phyloP scores from a whole-genome alignment of 2,329 filamentous ascomycete genomes.

The Diaporthe citriasiana region DNA sequence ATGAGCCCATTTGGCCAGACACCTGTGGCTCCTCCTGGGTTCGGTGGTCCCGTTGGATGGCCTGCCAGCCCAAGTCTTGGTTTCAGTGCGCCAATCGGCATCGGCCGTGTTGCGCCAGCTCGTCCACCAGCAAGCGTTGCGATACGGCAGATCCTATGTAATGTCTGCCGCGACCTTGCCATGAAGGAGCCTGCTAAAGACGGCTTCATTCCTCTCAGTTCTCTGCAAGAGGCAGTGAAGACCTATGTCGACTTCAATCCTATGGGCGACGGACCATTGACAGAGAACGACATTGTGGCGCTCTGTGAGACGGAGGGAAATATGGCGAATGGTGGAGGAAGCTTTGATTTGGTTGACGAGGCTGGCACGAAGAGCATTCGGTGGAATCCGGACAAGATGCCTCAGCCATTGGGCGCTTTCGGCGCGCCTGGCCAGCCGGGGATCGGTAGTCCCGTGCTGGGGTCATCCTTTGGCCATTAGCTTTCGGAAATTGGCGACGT shows the following conservation, averaged over 20 bases:
- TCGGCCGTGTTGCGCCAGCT: conserved; percentile 55
- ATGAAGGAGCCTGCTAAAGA: conserved; percentile 59
- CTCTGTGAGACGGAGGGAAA: conserved; percentile 95
- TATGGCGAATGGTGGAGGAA: conserved; percentile 88
- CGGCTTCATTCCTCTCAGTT: conserved; percentile 76
- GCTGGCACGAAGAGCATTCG: conserved; percentile 62
- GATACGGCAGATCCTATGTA: conserved; percentile 81
- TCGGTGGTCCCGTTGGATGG: conserved; percentile 56
- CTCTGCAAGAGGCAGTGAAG: conserved; percentile 67
- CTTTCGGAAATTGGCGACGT: conserved; percentile 1
- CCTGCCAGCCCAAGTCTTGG: conserved; percentile 47
- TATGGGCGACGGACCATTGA: conserved; percentile 55
- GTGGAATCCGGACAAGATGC: conserved; percentile 60
- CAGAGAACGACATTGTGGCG: conserved; percentile 79
- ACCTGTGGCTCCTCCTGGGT: conserved; percentile 63
- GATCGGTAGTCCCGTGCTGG: conserved; percentile 75
- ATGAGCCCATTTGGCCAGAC: conserved; percentile 44
- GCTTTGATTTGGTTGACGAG: conserved; percentile 77
- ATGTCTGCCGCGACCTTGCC: conserved; percentile 77
- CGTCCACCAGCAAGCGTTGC: conserved; percentile 75
- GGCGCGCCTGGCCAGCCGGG: conserved; percentile 71
- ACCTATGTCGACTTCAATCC: conserved; percentile 71
- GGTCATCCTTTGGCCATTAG: conserved; percentile 53
- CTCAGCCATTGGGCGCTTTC: conserved; percentile 58
- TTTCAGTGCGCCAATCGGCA: conserved; percentile 50